Base-by-base conservation (phyloP, 805 yeast species). In the Limtongozyma cylindracea region DNA sequence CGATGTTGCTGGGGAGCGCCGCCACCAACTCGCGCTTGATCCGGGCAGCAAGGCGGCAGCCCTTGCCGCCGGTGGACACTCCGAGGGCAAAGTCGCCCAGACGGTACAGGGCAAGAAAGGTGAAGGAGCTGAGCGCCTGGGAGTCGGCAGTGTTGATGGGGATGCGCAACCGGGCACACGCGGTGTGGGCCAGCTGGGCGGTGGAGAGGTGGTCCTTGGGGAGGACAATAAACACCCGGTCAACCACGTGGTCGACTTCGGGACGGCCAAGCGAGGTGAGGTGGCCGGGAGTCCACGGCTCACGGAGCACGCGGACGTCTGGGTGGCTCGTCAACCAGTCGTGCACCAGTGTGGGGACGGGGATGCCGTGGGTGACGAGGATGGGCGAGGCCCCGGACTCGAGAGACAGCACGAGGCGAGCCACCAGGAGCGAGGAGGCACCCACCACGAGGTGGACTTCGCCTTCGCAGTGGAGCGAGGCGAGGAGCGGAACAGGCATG, bases 21-120 rank as follows among this genome's bases (percentile, higher is more conserved):
- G 60, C 49, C 1, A 64, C 61, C 19, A 77, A 44, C 27, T 74
- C 91, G 29, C 95, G 50, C 33, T 67, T 72, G 32, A 82, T 57
- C 32, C 92, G 54, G 24, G 67, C 61, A 1, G 93, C 91, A 23
- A 82, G 48, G 23, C 77, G 62, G 46, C 95, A 82, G 4, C 95
- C 94, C 43, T 73, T 73, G 0, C 93, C 91, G 13, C 68, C 61
- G 0, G 95, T 82, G 3, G 84, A 65, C 7, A 82, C 62, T 1
- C 92, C 91, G 23, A 82, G 31, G 39, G 74, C 84, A 42, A 82
- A 64, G 23, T 60, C 64, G 5, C 91, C 88, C 25, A 68, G 65
- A 2, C 51, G 46, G 35, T 60, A 62, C 0, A 82, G 63, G 0
- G 94, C 72, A 12, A 78, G 48, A 24, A 78, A 41, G 1, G 84